Evolutionary conservation across 2,329 filamentous ascomycete genomes (phyloP).

Genomic region (Neoarthrinium moseri): DNA sequence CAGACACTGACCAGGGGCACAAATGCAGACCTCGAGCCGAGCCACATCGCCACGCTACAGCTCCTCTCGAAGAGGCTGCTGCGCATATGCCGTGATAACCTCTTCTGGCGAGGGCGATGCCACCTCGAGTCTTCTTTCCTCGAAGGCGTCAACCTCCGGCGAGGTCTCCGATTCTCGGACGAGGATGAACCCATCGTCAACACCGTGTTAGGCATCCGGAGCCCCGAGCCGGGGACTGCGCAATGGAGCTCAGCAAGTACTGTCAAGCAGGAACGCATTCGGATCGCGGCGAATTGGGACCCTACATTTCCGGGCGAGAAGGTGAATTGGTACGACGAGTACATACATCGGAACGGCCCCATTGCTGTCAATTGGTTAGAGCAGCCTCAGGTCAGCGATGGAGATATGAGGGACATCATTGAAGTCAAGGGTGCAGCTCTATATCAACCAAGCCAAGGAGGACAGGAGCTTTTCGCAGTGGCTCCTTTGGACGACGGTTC

Average conservation of each 20-base stretch:
- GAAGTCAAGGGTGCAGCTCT: constrained; percentile 76
- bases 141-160: constrained; percentile 50
- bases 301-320: constrained; percentile 70
- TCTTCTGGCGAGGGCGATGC: constrained; percentile 73
- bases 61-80: constrained; percentile 66
- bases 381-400: constrained; percentile 48
- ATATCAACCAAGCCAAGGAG: constrained; percentile 52
- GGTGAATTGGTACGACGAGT: constrained; percentile 86
- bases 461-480: constrained; percentile 59
- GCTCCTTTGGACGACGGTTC: constrained; percentile 84
- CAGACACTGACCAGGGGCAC: no score
- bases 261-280: constrained; percentile 39
- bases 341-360: constrained; percentile 76
- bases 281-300: constrained; percentile 79
- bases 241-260: constrained; percentile 21
- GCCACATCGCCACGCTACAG: constrained; percentile 67
- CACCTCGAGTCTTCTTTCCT: constrained; percentile 70
- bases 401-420: constrained; percentile 42
- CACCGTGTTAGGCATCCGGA: constrained; percentile 17
- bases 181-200: constrained; percentile 18
- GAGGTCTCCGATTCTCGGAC: constrained; percentile 37
- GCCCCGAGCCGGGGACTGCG: constrained; percentile 26
- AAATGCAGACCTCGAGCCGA: constrained; percentile 53
- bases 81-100: constrained; percentile 68
- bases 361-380: constrained; percentile 77